Percentiles rank a stretch among this genome's conserved stretches.
These are phyloP conservation scores for Punica granatum DNA, from an alignment of 345 rosid genomes.

Conservation along the genomic window DNA sequence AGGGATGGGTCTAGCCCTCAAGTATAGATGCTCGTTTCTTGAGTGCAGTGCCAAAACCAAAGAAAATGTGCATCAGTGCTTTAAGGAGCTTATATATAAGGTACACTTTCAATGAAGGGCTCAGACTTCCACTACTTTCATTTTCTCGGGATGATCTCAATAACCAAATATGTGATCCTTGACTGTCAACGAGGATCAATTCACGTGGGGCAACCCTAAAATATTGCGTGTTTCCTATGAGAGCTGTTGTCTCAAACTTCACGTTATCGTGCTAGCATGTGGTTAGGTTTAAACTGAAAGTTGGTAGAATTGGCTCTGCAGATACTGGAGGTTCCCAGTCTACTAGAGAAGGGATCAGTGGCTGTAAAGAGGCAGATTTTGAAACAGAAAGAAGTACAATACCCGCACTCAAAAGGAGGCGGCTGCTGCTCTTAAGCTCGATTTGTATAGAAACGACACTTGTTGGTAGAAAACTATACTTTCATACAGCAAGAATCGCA, in stretches of 20 bases:
- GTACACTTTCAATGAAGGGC: constrained; percentile 17
- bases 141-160: not conserved
- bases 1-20: constrained; percentile 69
- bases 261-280: not conserved
- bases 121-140: not conserved
- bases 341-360: constrained; percentile 69
- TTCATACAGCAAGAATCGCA: not conserved
- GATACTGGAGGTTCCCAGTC: constrained; percentile 73
- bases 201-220: too few relatives aligned
- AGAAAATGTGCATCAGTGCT: constrained; percentile 63
- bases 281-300: not conserved
- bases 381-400: constrained; percentile 33
- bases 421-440: constrained; percentile 43
- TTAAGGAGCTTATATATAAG: constrained; percentile 63
- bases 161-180: not conserved
- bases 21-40: constrained; percentile 61
- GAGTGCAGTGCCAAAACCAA: constrained; percentile 83
- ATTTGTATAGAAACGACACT: not conserved
- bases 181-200: not conserved
- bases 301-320: constrained; percentile 10
- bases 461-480: not conserved
- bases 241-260: not conserved
- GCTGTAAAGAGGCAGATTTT: constrained; percentile 41
- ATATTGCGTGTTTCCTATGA: too few relatives aligned
- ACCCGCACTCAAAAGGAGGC: constrained; percentile 19